Conservation (phyloP, 441 rosid genomes). For the Euphorbia schlechtendalii region DNA sequence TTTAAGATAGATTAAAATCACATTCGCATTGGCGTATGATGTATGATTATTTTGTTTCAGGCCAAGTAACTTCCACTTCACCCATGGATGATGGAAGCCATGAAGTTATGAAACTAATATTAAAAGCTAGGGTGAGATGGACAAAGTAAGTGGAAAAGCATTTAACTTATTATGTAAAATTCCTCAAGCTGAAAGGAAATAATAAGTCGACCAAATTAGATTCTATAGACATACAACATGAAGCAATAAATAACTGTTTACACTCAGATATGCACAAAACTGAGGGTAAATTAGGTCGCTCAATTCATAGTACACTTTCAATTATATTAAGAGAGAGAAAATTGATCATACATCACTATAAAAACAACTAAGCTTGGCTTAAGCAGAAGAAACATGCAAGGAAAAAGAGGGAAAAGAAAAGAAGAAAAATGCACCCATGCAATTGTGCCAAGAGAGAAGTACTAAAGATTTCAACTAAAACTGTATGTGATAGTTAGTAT, state of each 20-base stretch:
- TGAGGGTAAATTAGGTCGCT: not conserved
- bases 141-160: not conserved
- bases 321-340: not conserved
- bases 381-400: conserved; percentile 5
- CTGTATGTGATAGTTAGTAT: not conserved
- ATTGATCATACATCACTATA: not conserved
- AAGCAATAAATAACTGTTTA: not conserved
- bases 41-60: not conserved
- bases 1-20: not conserved
- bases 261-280: not conserved
- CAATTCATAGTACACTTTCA: not conserved
- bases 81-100: not conserved
- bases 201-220: no score
- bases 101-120: no score
- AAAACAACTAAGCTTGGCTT: not conserved
- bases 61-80: not conserved
- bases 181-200: not conserved
- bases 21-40: not conserved
- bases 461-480: not conserved
- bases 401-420: not conserved
- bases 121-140: not conserved
- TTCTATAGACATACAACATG: no score
- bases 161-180: not conserved
- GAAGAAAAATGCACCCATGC: not conserved
- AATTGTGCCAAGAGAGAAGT: not conserved